Percentiles rank a stretch among this genome's conserved stretches.
These are phyloP conservation scores for Proliferodiscus dingleyae DNA, from an alignment of 2,329 filamentous ascomycete genomes.

Conservation along the genomic window DNA sequence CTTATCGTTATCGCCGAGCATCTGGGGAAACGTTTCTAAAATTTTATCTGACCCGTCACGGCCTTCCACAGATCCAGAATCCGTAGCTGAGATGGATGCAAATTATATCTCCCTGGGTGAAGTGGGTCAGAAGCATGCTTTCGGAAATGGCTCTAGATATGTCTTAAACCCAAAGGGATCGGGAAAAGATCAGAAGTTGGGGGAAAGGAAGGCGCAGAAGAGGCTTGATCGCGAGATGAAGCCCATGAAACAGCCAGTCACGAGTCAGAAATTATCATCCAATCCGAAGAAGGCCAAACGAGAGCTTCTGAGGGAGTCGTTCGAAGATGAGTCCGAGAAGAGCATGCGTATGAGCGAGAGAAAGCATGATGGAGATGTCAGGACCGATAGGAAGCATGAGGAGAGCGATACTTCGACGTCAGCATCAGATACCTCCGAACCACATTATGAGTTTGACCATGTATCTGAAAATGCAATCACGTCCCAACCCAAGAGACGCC, in stretches of 20 bases:
- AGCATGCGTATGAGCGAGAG: too few relatives aligned
- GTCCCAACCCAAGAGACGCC: conserved; percentile 3
- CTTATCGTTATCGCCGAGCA: conserved; percentile 3
- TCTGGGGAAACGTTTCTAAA: not conserved
- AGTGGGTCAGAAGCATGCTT: not conserved
- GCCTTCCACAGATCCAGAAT: conserved; percentile 1
- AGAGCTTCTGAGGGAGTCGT: conserved; percentile 18
- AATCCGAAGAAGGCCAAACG: conserved; percentile 22
- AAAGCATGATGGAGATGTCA: too few relatives aligned
- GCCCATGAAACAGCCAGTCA: conserved; percentile 20
- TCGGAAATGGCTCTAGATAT: not conserved
- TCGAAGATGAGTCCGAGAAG: conserved; percentile 6
- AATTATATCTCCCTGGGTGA: conserved; percentile 15
- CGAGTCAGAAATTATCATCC: conserved; percentile 19
- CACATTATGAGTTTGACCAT: conserved; percentile 7
- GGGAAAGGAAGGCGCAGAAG: conserved; percentile 25
- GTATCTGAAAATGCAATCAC: conserved; percentile 9
- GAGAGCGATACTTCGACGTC: too few relatives aligned
- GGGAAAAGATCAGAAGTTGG: conserved; percentile 16
- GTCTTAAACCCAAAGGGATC: too few relatives aligned
- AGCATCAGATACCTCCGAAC: too few relatives aligned
- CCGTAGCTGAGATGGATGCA: conserved; percentile 3
- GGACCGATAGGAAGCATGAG: too few relatives aligned
- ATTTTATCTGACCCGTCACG: conserved; percentile 1
- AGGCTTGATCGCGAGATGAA: conserved; percentile 28